phyloP scores from a whole-genome alignment of 345 rosid genomes.

The Cochlearia excelsa region DNA sequence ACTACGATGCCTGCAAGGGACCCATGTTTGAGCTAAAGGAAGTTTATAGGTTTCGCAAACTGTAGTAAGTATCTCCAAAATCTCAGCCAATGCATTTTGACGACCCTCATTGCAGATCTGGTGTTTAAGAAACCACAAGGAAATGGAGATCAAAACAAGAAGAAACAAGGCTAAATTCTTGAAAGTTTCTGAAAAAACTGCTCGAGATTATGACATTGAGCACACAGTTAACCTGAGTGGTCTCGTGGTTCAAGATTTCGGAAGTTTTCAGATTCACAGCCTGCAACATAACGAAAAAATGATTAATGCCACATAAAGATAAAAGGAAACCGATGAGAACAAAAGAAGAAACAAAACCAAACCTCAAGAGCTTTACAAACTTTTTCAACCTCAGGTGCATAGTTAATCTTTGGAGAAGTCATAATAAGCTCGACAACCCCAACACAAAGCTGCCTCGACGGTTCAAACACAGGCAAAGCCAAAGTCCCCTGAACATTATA shows the following conservation, averaged over 20 bases:
- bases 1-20: slow-evolving; percentile 88
- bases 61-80: slow-evolving; percentile 80
- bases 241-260: slow-evolving; percentile 66
- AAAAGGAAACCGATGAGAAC: slow-evolving; percentile 1
- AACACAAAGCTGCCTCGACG: slow-evolving; percentile 73
- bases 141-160: slow-evolving; percentile 29
- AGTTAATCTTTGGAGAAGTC: slow-evolving; percentile 83
- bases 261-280: slow-evolving; percentile 92
- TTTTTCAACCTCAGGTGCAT: slow-evolving; percentile 92
- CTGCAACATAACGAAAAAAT: slow-evolving; percentile 41
- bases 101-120: slow-evolving; percentile 95
- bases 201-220: slow-evolving; percentile 33
- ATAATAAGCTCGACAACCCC: slow-evolving; percentile 85
- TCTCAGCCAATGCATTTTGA: slow-evolving; percentile 82
- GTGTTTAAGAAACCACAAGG: slow-evolving; percentile 27
- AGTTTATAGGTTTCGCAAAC: slow-evolving; percentile 81
- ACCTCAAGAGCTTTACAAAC: slow-evolving; percentile 99
- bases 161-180: slow-evolving; percentile 33
- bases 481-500: slow-evolving; percentile 77
- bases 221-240: slow-evolving; percentile 59
- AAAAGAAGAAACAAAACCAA: slow-evolving; percentile 34
- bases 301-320: not conserved
- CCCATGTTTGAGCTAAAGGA: slow-evolving; percentile 98
- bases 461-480: slow-evolving; percentile 93
- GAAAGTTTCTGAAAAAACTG: slow-evolving; percentile 34